Evolutionary conservation across 139 green algal genomes (phyloP).

Genomic region (Chlamydomonas sp.): DNA sequence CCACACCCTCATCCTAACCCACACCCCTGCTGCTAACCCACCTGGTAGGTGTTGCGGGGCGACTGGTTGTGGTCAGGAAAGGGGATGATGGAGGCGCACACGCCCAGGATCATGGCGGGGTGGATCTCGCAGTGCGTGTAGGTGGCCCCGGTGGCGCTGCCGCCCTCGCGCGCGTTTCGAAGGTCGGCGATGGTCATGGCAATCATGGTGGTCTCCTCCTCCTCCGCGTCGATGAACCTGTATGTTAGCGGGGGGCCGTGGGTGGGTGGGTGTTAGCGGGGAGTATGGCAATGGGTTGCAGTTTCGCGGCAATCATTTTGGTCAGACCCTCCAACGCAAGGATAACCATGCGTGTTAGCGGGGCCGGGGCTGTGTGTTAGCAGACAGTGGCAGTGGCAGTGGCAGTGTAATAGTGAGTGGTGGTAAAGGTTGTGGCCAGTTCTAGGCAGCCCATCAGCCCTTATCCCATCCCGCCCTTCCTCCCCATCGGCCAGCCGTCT

Average conservation of each 20-base stretch:
- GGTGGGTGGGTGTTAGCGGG: not conserved
- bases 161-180: conserved; percentile 52
- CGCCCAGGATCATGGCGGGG: conserved; percentile 97
- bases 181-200: conserved; percentile 93
- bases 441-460: no score
- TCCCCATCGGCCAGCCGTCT: no score
- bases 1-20: not conserved
- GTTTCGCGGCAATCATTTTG: no score
- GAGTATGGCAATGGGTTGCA: no score
- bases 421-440: no score
- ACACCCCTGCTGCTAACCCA: not conserved
- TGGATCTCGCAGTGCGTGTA: conserved; percentile 99
- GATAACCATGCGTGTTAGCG: no score
- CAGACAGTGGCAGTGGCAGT: no score
- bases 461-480: no score
- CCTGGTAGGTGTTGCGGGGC: conserved; percentile 89
- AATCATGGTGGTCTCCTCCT: conserved; percentile 99
- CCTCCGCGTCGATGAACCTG: conserved; percentile 81
- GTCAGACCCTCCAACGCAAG: no score
- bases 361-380: no score
- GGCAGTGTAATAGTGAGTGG: no score
- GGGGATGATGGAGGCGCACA: conserved; percentile 98
- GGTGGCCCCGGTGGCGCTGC: conserved; percentile 66
- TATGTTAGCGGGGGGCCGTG: not conserved
- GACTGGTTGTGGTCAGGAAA: conserved; percentile 99